Evolutionary conservation across 1,284 basidiomycete species (phyloP).

Genomic region (Pisolithus thermaeus): DNA sequence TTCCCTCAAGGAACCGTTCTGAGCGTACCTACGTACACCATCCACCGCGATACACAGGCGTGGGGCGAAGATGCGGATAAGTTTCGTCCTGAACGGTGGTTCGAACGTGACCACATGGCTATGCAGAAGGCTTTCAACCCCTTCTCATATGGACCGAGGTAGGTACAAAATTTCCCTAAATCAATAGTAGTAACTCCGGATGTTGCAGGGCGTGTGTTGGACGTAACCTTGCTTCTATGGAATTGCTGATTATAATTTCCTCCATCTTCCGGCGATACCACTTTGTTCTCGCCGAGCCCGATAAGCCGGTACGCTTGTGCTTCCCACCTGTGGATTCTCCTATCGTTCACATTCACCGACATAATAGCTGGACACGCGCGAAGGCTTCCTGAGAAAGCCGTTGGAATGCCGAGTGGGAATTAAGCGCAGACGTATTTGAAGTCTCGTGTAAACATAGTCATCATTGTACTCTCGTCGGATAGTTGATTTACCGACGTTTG

Average conservation of each 20-base stretch:
- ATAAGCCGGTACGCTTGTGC: conserved; percentile 44
- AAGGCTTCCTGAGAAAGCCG: conserved; percentile 79
- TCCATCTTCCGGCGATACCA: conserved; percentile 71
- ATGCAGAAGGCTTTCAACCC: conserved; percentile 73
- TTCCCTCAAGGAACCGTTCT: conserved; percentile 72
- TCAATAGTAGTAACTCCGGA: conserved; percentile 1
- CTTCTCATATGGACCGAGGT: conserved; percentile 67
- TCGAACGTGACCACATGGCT: conserved; percentile 54
- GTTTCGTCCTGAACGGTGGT: conserved; percentile 80
- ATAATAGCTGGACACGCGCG: conserved; percentile 56
- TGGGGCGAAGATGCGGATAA: conserved; percentile 78
- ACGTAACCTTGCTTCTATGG: conserved; percentile 69
- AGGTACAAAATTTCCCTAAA: conserved; percentile 1
- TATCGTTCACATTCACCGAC: conserved; percentile 3
- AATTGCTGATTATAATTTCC: conserved; percentile 68
- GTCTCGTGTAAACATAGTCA: not conserved
- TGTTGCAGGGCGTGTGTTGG: conserved; percentile 61
- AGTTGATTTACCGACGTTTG: not conserved
- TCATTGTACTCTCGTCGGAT: not conserved
- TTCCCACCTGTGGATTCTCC: conserved; percentile 5
- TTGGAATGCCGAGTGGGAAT: conserved; percentile 62
- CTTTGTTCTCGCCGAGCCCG: conserved; percentile 55
- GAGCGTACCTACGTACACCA: conserved; percentile 72
- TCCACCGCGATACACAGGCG: conserved; percentile 63
- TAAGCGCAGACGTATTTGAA: conserved; percentile 33